phyloP scores from a whole-genome alignment of 768 basidiomycete species.

The Coprinopsis cinerea region DNA sequence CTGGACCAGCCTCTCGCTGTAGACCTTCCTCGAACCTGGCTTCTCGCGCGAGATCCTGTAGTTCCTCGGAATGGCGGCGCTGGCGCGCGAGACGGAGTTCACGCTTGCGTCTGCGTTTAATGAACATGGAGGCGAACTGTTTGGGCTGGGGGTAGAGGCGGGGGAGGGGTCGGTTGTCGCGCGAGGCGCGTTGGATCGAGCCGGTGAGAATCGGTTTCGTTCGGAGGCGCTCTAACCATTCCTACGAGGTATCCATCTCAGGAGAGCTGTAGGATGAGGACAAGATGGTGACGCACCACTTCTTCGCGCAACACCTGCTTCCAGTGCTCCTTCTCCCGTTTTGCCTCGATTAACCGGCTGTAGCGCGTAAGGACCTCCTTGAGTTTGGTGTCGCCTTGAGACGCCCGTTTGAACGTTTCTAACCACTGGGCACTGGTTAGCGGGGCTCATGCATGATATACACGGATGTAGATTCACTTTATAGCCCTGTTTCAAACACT shows the following conservation, averaged over 20 bases:
- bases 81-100: conserved; percentile 36
- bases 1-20: not conserved
- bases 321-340: conserved; percentile 44
- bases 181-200: conserved; percentile 55
- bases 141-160: conserved; percentile 75
- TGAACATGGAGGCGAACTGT: conserved; percentile 67
- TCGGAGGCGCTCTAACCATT: conserved; percentile 47
- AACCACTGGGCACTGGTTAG: conserved; percentile 64
- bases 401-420: conserved; percentile 48
- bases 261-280: not conserved
- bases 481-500: conserved; percentile 46
- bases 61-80: conserved; percentile 23
- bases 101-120: conserved; percentile 31
- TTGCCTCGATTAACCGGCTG: conserved; percentile 47
- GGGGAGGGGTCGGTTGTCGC: conserved; percentile 67
- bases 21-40: conserved; percentile 28
- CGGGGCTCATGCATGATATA: no score
- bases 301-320: conserved; percentile 41
- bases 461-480: no score
- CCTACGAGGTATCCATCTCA: conserved; percentile 28
- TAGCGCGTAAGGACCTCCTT: conserved; percentile 50
- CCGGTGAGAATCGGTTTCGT: conserved; percentile 70
- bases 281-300: conserved; percentile 35
- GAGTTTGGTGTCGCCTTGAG: conserved; percentile 43
- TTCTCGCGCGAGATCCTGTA: conserved; percentile 30